Percentiles rank a stretch among this genome's conserved stretches.
Evolutionary conservation across 2,329 filamentous ascomycete genomes (phyloP).

Genomic region (Cryphonectria carpinicola): DNA sequence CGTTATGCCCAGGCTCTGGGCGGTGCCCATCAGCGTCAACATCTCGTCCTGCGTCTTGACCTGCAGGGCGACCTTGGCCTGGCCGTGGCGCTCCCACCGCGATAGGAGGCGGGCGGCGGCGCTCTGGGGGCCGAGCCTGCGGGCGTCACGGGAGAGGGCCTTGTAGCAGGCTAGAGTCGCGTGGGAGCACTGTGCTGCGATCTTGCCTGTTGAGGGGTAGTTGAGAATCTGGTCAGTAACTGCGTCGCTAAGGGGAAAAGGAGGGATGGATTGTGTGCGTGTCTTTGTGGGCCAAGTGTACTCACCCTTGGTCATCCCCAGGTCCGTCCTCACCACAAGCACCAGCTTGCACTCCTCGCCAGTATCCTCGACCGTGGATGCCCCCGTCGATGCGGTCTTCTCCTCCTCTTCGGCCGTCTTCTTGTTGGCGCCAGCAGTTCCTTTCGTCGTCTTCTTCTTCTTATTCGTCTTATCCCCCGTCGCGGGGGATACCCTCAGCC

Average conservation of each 20-base stretch:
- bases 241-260: background rate
- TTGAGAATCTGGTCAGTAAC: constrained; percentile 18
- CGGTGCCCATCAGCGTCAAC: constrained; percentile 73
- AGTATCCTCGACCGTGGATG: constrained; percentile 36
- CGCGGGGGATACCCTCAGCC: constrained; percentile 46
- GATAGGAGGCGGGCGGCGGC: constrained; percentile 67
- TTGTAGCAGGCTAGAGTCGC: constrained; percentile 99
- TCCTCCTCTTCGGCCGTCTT: constrained; percentile 31
- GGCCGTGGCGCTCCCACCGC: constrained; percentile 84
- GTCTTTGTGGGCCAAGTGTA: background rate
- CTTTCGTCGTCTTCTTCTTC: constrained; percentile 19
- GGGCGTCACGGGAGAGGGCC: constrained; percentile 63
- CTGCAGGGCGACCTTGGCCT: constrained; percentile 93
- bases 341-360: constrained; percentile 93
- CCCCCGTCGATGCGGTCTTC: constrained; percentile 31
- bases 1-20: constrained; percentile 80
- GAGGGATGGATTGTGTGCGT: background rate
- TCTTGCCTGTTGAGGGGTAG: constrained; percentile 71
- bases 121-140: constrained; percentile 50
- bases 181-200: constrained; percentile 92
- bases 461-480: constrained; percentile 38
- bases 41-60: constrained; percentile 85
- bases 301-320: constrained; percentile 96
- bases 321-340: constrained; percentile 86
- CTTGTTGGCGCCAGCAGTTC: background rate